phyloP scores from a whole-genome alignment of 1,284 basidiomycete species.

The Puccinia polysora region DNA sequence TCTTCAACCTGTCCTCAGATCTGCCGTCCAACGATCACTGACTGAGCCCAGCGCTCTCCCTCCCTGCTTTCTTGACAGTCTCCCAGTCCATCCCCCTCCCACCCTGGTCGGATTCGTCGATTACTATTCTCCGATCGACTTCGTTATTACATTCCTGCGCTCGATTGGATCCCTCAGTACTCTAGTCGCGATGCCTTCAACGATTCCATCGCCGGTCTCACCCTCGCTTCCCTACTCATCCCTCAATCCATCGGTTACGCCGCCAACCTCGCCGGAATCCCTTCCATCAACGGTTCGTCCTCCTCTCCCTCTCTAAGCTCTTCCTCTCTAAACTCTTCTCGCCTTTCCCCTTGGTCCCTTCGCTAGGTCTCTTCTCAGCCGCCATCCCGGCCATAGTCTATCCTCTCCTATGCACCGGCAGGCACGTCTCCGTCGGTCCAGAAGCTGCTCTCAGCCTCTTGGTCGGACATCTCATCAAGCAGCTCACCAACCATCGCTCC shows the following conservation, averaged over 20 bases:
- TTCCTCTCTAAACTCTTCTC: background rate
- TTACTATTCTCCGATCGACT: constrained; percentile 25
- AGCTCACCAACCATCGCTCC: constrained; percentile 62
- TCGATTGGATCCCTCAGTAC: constrained; percentile 43
- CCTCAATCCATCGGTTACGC: constrained; percentile 88
- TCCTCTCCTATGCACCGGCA: constrained; percentile 76
- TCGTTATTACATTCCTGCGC: constrained; percentile 39
- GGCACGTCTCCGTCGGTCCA: constrained; percentile 65
- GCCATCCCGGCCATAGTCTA: constrained; percentile 63
- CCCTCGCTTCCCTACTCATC: constrained; percentile 79
- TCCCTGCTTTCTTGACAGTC: too few species aligned
- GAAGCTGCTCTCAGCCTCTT: constrained; percentile 85
- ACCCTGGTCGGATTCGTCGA: too few species aligned
- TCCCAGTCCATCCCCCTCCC: too few species aligned
- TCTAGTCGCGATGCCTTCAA: constrained; percentile 23
- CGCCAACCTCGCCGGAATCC: constrained; percentile 65
- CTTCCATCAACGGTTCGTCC: constrained; percentile 48
- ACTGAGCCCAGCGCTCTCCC: too few species aligned
- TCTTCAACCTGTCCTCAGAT: too few species aligned
- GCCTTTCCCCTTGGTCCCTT: background rate
- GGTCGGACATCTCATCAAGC: constrained; percentile 75
- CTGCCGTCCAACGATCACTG: too few species aligned
- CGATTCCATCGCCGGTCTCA: constrained; percentile 78
- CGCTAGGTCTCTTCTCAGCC: constrained; percentile 68
- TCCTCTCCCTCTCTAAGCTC: background rate